Base-by-base conservation (phyloP, 306 rosid genomes). In the Gillenia trifoliata region DNA sequence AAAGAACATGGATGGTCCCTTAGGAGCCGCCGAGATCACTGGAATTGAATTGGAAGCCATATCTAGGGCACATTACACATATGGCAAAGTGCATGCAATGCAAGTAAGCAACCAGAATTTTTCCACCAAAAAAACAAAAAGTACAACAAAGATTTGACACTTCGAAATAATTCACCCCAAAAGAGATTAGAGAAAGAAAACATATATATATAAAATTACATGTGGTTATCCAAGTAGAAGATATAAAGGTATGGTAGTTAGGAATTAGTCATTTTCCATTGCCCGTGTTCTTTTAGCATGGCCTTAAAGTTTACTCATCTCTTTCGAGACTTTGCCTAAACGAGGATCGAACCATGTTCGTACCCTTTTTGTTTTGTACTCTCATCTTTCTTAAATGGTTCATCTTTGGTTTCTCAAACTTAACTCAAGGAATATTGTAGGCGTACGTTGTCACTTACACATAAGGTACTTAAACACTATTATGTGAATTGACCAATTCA, bases 201-300 rank as follows among this genome's bases (percentile, higher is more conserved):
- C 19, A 45, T 13, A 45, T 74, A 62, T 28, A 68, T 62, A 72
- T 23, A 22, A 80, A 59, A 76, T 57, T 62, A 57, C 36, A 69
- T 29, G 41, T 75, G 72, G 80, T 68, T 66, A 26, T 73, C 45
- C 77, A 73, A 77, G 79, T 74, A 71, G 83, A 36, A 16, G 22
- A 30, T 26, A 0, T 61, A 78, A 47, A 79, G 80, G 63, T 25
- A 1, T 68, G 36, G 68, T 77, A 17, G 82, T 84, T 78, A 81
- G 91, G 86, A 81, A 84, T 43, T 30, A 52, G 82, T 83, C 92
- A 78, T 80, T 86, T 85, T 88, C 92, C 20, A 75, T 56, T 70
- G 60, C 60, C 70, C 22, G 45, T 26, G 25, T 73, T 26, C 40
- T 40, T 31, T 47, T 75, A 64, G 76, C 77, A 28, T 66, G 52